Percentiles rank a stretch among this genome's conserved stretches.
Evolutionary conservation across 2,329 filamentous ascomycete genomes (phyloP).

Genomic region (Cordyceps tenuipes): DNA sequence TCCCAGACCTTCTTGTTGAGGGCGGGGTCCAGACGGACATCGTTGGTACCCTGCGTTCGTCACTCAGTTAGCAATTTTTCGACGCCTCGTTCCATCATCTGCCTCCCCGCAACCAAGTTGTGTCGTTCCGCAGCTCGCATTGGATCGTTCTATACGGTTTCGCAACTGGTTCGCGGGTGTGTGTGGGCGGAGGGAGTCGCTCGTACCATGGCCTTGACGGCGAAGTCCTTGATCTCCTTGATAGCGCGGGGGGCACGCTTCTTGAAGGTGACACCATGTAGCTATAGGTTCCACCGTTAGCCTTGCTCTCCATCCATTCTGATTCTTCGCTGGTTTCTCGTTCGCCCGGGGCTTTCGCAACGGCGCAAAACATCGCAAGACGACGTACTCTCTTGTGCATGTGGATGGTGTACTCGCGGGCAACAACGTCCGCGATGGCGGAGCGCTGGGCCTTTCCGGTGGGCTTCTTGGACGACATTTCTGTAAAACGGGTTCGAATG

Average conservation of each 20-base stretch:
- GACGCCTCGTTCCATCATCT: not conserved
- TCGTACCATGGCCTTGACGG: slow-evolving; percentile 90
- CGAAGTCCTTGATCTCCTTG: slow-evolving; percentile 99
- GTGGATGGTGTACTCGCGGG: slow-evolving; percentile 99
- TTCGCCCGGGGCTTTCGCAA: not conserved
- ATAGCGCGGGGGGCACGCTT: slow-evolving; percentile 97
- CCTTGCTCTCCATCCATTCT: not conserved
- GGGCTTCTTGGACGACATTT: slow-evolving; percentile 37
- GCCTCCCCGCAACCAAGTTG: not conserved
- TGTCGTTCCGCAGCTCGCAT: not conserved
- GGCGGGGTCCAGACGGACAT: slow-evolving; percentile 96
- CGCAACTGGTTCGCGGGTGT: not conserved
- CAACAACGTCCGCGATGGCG: slow-evolving; percentile 97
- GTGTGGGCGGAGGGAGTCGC: not conserved
- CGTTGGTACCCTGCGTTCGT: slow-evolving; percentile 69
- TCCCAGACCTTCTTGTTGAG: slow-evolving; percentile 99
- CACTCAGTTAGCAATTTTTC: slow-evolving; percentile 10
- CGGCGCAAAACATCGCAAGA: not conserved
- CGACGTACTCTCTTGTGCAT: slow-evolving; percentile 76
- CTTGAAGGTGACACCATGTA: slow-evolving; percentile 98
- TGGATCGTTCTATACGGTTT: not conserved
- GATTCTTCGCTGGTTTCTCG: not conserved
- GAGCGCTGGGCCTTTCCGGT: slow-evolving; percentile 55
- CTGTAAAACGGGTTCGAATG: slow-evolving; percentile 14
- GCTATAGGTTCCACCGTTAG: slow-evolving; percentile 41